Base-by-base conservation (phyloP, 306 rosid genomes). In the Cucurbita maxima region DNA sequence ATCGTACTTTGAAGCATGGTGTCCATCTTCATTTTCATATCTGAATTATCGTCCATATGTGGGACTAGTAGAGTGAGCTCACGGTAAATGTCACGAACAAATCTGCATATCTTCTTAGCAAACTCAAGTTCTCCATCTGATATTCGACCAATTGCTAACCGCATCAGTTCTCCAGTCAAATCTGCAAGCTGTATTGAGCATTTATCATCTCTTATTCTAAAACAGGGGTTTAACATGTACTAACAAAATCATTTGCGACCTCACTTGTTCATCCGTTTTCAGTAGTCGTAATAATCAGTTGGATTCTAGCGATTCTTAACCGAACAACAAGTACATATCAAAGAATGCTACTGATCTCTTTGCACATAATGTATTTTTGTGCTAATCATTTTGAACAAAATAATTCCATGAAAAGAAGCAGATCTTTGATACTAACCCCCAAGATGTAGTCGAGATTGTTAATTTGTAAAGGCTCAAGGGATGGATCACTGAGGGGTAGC, bases 91-190 rank as follows among this genome's bases (percentile, higher is more conserved):
- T 89, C 97, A 66, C 98, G 97, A 3, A 76, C 92, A 83, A 90
- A 94, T 71, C 84, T 72, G 89, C 98, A 94, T 59, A 94, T 94
- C 76, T 85, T 86, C 81, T 88, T 47, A 45, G 98, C 92, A 77
- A 81, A 94, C 57, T 90, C 92, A 80, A 89, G 83, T 71, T 94
- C 98, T 30, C 98, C 97, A 61, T 90, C 97, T 22, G 96, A 87
- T 81, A 94, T 89, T 64, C 88, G 87, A 71, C 98, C 98, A 75
- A 94, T 94, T 16, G 98, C 98, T 85, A 94, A 70, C 58, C 98
- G 90, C 98, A 94, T 94, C 73, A 94, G 88, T 86, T 94, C 98
- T 74, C 98, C 98, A 36, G 96, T 90, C 85, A 94, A 87, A 81
- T 94, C 97, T 53, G 97, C 95, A 83, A 94, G 88, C 98, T 94